These are phyloP conservation scores for Pseudogymnoascus sp. DNA, from an alignment of 2,329 filamentous ascomycete species.

Conservation along the genomic window DNA sequence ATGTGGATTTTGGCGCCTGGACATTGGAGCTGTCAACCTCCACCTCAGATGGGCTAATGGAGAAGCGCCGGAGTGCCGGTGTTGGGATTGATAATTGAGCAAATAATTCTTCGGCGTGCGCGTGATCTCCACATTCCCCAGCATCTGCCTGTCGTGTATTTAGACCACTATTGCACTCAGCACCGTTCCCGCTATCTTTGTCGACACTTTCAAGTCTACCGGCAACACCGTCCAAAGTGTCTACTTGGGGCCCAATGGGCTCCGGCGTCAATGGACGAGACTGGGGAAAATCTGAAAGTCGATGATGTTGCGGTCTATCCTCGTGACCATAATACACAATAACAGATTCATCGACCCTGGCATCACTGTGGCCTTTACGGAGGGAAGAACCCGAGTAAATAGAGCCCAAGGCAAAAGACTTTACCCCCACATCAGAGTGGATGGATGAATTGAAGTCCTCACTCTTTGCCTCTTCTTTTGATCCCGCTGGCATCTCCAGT, in stretches of 20 bases:
- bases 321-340: slow-evolving; percentile 21
- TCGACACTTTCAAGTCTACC: not conserved
- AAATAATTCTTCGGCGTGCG: not conserved
- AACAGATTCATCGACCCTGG: slow-evolving; percentile 17
- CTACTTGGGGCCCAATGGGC: not conserved
- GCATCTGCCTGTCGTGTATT: not conserved
- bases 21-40: not conserved
- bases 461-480: not conserved
- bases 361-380: slow-evolving; percentile 6
- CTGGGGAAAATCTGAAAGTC: not conserved
- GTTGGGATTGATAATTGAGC: not conserved
- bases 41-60: not conserved
- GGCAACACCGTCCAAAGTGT: not conserved
- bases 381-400: not conserved
- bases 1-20: not conserved
- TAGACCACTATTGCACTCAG: not conserved
- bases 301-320: slow-evolving; percentile 12
- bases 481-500: not conserved
- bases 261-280: slow-evolving; percentile 1
- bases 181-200: not conserved
- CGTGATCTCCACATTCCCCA: not conserved
- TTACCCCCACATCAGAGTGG: not conserved
- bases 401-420: not conserved
- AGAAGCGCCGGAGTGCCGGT: not conserved
- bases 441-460: not conserved